A percentile compares a stretch with the other conserved stretches of the same genome.
These are phyloP conservation scores for Avena insularis DNA, from an alignment of 176 grass and related monocot species.

Conservation along the genomic window DNA sequence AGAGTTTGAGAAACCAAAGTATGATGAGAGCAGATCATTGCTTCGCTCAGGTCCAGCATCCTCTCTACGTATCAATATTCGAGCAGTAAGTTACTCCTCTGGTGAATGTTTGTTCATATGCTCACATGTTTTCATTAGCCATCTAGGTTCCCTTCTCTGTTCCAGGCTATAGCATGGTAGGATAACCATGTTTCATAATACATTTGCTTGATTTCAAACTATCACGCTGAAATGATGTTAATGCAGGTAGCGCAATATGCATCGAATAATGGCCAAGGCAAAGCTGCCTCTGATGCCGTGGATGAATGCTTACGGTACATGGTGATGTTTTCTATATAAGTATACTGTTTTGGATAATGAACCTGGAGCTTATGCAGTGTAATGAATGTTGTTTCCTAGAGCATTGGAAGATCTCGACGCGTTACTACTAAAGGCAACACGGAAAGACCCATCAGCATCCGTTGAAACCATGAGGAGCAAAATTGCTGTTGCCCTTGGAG, in stretches of 20 bases:
- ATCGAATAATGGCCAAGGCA: conserved; percentile 47
- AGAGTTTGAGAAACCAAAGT: conserved; percentile 70
- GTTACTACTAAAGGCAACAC: conserved; percentile 66
- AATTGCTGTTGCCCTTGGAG: conserved; percentile 67
- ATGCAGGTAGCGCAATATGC: conserved; percentile 96
- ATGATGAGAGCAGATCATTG: conserved; percentile 73
- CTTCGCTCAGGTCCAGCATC: conserved; percentile 82
- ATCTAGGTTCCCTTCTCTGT: not conserved
- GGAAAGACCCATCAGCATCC: conserved; percentile 76
- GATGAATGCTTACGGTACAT: too few relatives aligned
- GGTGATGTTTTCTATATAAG: not conserved
- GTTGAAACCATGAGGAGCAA: conserved; percentile 84
- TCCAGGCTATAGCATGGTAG: not conserved
- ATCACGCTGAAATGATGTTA: not conserved
- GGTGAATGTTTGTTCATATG: not conserved
- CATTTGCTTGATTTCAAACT: conserved; percentile 4
- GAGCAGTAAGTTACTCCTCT: conserved; percentile 66
- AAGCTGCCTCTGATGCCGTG: conserved; percentile 83
- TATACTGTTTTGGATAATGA: not conserved
- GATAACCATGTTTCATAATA: not conserved
- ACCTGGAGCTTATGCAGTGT: not conserved
- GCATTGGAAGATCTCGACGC: conserved; percentile 92
- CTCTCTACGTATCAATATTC: conserved; percentile 83
- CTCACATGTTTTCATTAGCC: not conserved
- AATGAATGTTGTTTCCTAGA: conserved; percentile 51